Percentiles rank a stretch among this genome's conserved stretches.
Conservation (phyloP, 345 rosid genomes). For the Aethionema arabicum region DNA sequence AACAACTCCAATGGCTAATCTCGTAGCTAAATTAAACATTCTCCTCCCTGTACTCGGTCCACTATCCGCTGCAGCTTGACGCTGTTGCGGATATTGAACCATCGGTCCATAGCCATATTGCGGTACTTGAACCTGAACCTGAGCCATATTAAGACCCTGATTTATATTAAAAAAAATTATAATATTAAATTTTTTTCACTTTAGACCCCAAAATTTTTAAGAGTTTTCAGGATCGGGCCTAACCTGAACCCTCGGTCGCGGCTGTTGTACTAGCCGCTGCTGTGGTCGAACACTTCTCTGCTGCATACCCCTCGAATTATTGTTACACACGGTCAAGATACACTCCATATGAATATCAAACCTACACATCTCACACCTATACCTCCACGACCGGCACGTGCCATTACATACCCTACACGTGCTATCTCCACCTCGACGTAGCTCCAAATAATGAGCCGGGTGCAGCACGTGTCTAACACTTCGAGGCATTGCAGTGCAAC, state of each 20-base stretch:
- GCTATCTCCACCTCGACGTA: conserved; percentile 24
- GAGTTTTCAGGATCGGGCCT: no score
- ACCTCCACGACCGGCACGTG: conserved; percentile 41
- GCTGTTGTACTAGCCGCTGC: conserved; percentile 12
- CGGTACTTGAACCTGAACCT: background rate
- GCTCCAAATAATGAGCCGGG: conserved; percentile 36
- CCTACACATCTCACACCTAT: conserved; percentile 39
- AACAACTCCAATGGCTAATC: conserved; percentile 29
- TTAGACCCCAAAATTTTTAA: no score
- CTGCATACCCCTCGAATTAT: background rate
- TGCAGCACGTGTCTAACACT: conserved; percentile 36
- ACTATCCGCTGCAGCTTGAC: conserved; percentile 1
- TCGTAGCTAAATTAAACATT: conserved; percentile 34
- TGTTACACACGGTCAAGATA: conserved; percentile 25
- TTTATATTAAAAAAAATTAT: background rate
- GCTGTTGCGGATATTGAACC: no score
- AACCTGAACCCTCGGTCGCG: conserved; percentile 16
- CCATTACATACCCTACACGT: conserved; percentile 37
- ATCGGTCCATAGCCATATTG: no score
- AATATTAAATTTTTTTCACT: conserved; percentile 14
- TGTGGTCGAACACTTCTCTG: no score
- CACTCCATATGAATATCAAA: conserved; percentile 45
- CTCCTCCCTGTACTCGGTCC: conserved; percentile 29
- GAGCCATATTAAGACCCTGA: conserved; percentile 7
- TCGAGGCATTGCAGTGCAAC: conserved; percentile 43